Base-by-base conservation (phyloP, 2,329 filamentous ascomycete species). In the Thelonectria rubi region DNA sequence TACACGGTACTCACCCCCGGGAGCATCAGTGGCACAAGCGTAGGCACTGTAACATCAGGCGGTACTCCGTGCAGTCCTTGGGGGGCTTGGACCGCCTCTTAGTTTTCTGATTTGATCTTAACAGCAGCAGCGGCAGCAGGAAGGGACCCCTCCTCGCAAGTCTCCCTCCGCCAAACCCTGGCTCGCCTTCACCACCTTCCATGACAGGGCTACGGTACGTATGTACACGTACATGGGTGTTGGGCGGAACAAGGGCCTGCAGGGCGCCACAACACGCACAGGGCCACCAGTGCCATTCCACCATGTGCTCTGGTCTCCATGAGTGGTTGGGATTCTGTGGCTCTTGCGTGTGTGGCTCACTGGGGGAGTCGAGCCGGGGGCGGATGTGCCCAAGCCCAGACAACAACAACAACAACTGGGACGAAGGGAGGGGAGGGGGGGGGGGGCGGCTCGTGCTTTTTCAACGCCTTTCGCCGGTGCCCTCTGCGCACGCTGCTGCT, bases 121-220 rank as follows among this genome's bases (percentile, higher is more conserved):
- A 11, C 20, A 17, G 21, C 18, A 26, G 18, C 18, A 30, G 34
- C 34, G 30, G 14, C 11, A 47, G 26, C n/a, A 30, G 11, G 43
- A 17, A 43, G 37, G 8, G 18, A 43, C n/a, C n/a, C n/a, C 18
- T 43, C 40, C 42, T 39, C 40, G 15, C 34, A 49, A 43, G 64
- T 66, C 56, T 30, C 62, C 60, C 56, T 47, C 65, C 56, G 40
- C 39, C 50, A 40, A 54, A 60, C 47, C 50, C 62, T 48, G 54
- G 69, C 58, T 55, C 43, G 52, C 55, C 62, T 69, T 69, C 55
- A 64, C 58, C 69, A 71, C 65, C 69, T 71, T 71, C 69, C 69
- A 62, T 70, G 69, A 67, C 69, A 71, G 64, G 69, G 69, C 70
- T 70, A 71, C 60, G 64, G 66, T 60, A 65, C 67, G 55, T 55